A percentile compares a stretch with the other conserved stretches of the same genome.
These are phyloP conservation scores for Lentinus brumalis DNA, from an alignment of 768 basidiomycete species.

Conservation along the genomic window DNA sequence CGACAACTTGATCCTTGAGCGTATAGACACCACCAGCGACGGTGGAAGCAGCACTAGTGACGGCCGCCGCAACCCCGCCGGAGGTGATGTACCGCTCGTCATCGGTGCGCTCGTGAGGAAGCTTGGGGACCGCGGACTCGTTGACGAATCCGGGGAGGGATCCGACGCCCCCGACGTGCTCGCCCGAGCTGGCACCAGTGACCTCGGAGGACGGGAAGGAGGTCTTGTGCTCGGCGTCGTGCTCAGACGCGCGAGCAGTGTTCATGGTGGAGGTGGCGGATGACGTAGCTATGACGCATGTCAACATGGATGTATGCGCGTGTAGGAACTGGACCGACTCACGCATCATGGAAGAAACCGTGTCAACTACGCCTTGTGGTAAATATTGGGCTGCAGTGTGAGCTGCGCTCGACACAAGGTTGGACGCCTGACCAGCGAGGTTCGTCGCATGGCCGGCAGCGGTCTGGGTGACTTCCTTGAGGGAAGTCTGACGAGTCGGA, in stretches of 20 bases:
- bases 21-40: slow-evolving; percentile 11
- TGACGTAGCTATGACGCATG: not conserved
- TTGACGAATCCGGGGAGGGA: slow-evolving; percentile 48
- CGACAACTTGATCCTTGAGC: slow-evolving; percentile 6
- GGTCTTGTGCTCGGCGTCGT: slow-evolving; percentile 20
- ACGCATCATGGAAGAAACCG: slow-evolving; percentile 27
- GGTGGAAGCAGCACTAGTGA: slow-evolving; percentile 1
- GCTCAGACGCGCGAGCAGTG: slow-evolving; percentile 21
- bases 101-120: slow-evolving; percentile 47
- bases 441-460: slow-evolving; percentile 8
- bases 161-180: slow-evolving; percentile 44
- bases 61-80: not conserved
- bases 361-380: slow-evolving; percentile 25
- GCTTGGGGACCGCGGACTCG: slow-evolving; percentile 48
- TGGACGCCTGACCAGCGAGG: slow-evolving; percentile 4
- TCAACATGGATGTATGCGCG: not conserved
- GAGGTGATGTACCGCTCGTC: slow-evolving; percentile 13
- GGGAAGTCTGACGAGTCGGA: not conserved
- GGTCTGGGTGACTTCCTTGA: slow-evolving; percentile 13
- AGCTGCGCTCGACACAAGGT: slow-evolving; percentile 12
- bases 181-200: slow-evolving; percentile 17
- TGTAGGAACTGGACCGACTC: not conserved
- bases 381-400: slow-evolving; percentile 24
- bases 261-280: slow-evolving; percentile 10
- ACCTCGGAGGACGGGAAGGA: slow-evolving; percentile 17